Percentiles rank a stretch among this genome's conserved stretches.
phyloP scores from a whole-genome alignment of 768 basidiomycete species.

The Pleurotus tuber-regium region DNA sequence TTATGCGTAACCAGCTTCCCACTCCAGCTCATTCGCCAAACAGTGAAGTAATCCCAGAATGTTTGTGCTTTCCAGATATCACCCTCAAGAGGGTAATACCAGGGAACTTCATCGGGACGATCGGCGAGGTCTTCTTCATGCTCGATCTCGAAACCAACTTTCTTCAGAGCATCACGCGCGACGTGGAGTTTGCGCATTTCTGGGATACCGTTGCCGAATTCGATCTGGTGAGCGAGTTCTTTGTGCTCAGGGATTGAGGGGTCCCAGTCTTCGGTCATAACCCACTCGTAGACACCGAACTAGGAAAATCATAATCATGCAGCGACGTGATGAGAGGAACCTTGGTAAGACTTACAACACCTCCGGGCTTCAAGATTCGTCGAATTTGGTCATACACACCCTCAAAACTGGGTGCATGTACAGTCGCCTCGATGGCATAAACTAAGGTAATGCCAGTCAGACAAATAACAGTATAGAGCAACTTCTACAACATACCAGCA shows the following conservation, averaged over 20 bases:
- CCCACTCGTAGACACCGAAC: conserved; percentile 99
- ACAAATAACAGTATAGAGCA: not conserved
- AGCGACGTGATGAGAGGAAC: not conserved
- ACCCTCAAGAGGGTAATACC: conserved; percentile 98
- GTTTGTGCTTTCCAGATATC: conserved; percentile 93
- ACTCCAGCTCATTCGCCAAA: conserved; percentile 87
- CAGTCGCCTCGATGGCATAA: conserved; percentile 97
- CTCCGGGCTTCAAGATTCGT: conserved; percentile 95
- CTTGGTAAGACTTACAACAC: conserved; percentile 60
- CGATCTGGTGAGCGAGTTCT: conserved; percentile 85
- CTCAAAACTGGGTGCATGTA: conserved; percentile 94
- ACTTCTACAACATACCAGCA: conserved; percentile 61
- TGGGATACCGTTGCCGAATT: conserved; percentile 95
- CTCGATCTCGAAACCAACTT: conserved; percentile 83
- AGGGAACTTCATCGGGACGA: conserved; percentile 70
- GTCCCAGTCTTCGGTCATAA: conserved; percentile 96
- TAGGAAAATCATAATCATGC: conserved; percentile 25
- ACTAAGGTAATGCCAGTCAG: conserved; percentile 39
- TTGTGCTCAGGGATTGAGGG: conserved; percentile 84
- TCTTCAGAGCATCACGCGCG: conserved; percentile 73
- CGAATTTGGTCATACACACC: conserved; percentile 93
- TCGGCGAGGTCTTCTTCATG: conserved; percentile 95
- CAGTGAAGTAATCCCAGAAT: conserved; percentile 84
- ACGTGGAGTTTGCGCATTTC: conserved; percentile 83
- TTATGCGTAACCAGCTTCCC: conserved; percentile 85